These are phyloP conservation scores for Wickerhamiella parazyma DNA, from an alignment of 805 yeast species.

Conservation along the genomic window DNA sequence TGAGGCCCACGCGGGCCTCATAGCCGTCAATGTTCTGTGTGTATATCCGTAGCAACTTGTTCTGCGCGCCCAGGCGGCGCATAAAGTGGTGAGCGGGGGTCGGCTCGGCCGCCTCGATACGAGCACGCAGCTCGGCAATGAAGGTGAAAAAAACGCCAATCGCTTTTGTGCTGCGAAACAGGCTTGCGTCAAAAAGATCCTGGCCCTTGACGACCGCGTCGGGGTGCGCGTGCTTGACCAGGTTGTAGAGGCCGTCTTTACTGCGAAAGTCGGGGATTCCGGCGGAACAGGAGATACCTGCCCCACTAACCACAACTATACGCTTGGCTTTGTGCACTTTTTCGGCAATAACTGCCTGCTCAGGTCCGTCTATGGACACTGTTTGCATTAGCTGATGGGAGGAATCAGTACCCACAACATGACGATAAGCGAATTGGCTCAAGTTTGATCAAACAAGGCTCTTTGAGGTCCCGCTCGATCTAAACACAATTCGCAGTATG, in stretches of 20 bases:
- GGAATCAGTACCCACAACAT: no score
- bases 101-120: slow-evolving; percentile 54
- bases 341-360: slow-evolving; percentile 15
- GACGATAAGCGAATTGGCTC: neutral
- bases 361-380: slow-evolving; percentile 12
- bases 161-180: slow-evolving; percentile 56
- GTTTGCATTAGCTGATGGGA: slow-evolving; percentile 15
- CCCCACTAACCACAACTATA: slow-evolving; percentile 72
- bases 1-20: slow-evolving; percentile 42
- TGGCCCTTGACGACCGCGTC: slow-evolving; percentile 60
- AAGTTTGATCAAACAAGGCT: neutral
- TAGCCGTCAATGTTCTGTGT: slow-evolving; percentile 92
- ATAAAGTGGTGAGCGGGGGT: slow-evolving; percentile 77
- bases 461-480: no score
- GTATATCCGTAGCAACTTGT: slow-evolving; percentile 68
- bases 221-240: slow-evolving; percentile 52
- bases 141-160: slow-evolving; percentile 70
- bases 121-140: slow-evolving; percentile 65
- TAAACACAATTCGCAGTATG: neutral
- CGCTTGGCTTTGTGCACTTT: slow-evolving; percentile 12
- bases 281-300: slow-evolving; percentile 93
- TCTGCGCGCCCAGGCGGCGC: slow-evolving; percentile 41
- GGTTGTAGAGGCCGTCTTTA: slow-evolving; percentile 64
- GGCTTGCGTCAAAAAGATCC: slow-evolving; percentile 77
- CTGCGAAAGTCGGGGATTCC: slow-evolving; percentile 95